Evolutionary conservation across 2,329 filamentous ascomycete genomes (phyloP).

Genomic region (Stagonosporopsis rhizophila): DNA sequence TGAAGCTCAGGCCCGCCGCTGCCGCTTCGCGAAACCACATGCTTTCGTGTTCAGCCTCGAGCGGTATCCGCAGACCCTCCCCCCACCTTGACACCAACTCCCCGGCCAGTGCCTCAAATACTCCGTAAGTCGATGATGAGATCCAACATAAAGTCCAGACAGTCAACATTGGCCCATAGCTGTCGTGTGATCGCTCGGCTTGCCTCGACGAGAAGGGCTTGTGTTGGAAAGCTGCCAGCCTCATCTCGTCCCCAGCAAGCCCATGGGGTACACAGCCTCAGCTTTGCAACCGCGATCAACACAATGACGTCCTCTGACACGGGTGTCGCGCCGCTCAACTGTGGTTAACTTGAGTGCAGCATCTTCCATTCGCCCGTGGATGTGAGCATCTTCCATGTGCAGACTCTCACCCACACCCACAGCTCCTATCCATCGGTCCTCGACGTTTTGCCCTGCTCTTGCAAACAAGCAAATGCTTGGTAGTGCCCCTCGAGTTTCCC

Average conservation of each 20-base stretch:
- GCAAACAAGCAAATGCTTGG: not conserved
- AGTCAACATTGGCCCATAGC: not conserved
- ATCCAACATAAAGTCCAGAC: not conserved
- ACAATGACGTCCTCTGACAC: not conserved
- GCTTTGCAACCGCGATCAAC: not conserved
- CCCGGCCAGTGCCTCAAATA: not conserved
- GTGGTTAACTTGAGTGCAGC: too few species aligned
- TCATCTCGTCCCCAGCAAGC: not conserved
- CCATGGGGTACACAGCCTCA: not conserved
- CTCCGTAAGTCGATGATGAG: not conserved
- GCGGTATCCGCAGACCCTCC: not conserved
- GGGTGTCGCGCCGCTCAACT: not conserved
- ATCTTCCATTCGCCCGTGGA: not conserved
- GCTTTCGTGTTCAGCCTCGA: constrained; percentile 15
- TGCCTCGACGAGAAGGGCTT: not conserved
- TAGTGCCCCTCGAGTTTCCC: not conserved
- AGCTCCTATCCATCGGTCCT: not conserved
- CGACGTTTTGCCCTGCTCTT: not conserved
- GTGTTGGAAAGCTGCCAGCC: not conserved
- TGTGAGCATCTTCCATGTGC: not conserved
- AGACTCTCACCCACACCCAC: too few species aligned
- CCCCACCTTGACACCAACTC: not conserved
- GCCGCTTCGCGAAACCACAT: constrained; percentile 16
- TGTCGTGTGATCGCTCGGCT: not conserved
- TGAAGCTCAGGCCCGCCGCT: not conserved